A percentile compares a stretch with the other conserved stretches of the same genome.
Conservation (phyloP, 73 alveolate species). For the Blepharisma stoltei region DNA sequence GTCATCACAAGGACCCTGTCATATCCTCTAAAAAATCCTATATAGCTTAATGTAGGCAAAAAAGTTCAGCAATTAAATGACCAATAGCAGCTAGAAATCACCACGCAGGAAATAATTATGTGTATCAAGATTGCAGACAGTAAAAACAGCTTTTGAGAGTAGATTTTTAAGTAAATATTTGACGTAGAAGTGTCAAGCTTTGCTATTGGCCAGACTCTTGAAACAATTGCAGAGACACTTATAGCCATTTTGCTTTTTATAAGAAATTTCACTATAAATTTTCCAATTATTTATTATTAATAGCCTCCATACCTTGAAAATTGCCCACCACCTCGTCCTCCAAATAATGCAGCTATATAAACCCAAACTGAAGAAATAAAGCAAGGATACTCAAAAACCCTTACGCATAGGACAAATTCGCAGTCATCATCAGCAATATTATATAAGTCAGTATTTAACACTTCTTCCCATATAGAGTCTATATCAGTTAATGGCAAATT, state of each 20-base stretch:
- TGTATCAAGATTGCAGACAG: background rate
- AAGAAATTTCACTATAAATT: no score
- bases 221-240: no score
- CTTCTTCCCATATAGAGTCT: constrained; percentile 92
- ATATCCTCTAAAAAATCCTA: constrained; percentile 1
- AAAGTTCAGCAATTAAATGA: background rate
- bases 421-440: constrained; percentile 82
- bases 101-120: background rate
- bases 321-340: background rate
- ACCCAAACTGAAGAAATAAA: constrained; percentile 93
- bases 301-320: no score
- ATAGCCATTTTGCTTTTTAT: no score
- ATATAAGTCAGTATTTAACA: constrained; percentile 89
- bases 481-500: constrained; percentile 72
- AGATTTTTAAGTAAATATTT: no score
- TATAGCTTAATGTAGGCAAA: constrained; percentile 1
- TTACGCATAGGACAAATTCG: constrained; percentile 78
- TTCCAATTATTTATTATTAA: no score
- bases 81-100: background rate
- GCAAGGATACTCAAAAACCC: constrained; percentile 85
- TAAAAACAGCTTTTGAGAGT: no score
- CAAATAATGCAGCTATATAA: constrained; percentile 60
- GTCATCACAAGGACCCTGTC: background rate
- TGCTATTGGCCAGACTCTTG: no score
- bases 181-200: no score